These are phyloP conservation scores for Dactylellina cionopaga DNA, from an alignment of 2,329 filamentous ascomycete genomes.

Conservation along the genomic window DNA sequence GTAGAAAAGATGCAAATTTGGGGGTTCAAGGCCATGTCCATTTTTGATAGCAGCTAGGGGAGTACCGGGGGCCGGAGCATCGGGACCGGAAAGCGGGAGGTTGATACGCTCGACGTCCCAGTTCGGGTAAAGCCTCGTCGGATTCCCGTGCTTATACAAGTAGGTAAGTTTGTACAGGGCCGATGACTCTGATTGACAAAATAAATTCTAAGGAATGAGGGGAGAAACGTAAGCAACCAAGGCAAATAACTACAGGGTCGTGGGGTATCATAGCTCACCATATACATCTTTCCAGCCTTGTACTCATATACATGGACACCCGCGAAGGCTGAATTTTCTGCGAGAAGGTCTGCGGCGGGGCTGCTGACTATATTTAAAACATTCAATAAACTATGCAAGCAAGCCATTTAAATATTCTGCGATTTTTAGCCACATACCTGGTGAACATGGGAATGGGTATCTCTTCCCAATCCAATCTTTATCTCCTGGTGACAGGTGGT, in stretches of 20 bases:
- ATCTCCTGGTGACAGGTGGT: background rate
- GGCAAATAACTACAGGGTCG: too few relatives aligned
- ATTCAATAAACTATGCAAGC: background rate
- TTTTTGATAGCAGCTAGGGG: constrained; percentile 1
- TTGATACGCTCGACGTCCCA: constrained; percentile 5
- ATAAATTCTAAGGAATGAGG: constrained; percentile 1
- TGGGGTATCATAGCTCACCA: background rate
- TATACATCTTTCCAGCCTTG: constrained; percentile 25
- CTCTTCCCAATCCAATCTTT: constrained; percentile 16
- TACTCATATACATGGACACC: constrained; percentile 23
- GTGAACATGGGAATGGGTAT: constrained; percentile 13
- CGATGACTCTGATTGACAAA: constrained; percentile 17
- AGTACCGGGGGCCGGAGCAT: constrained; percentile 14
- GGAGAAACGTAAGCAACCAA: background rate
- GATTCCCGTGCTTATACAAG: constrained; percentile 2
- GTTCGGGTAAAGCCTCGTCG: background rate
- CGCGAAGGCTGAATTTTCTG: constrained; percentile 8
- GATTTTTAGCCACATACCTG: background rate
- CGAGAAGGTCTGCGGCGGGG: constrained; percentile 2
- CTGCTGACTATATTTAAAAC: background rate
- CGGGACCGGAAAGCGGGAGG: background rate
- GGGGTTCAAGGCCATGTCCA: background rate
- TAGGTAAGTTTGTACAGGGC: constrained; percentile 14
- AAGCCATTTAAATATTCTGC: background rate
- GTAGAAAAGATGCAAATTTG: constrained; percentile 22